phyloP scores from a whole-genome alignment of 371 early-diverging fungal species.

The Parasitella parasitica region DNA sequence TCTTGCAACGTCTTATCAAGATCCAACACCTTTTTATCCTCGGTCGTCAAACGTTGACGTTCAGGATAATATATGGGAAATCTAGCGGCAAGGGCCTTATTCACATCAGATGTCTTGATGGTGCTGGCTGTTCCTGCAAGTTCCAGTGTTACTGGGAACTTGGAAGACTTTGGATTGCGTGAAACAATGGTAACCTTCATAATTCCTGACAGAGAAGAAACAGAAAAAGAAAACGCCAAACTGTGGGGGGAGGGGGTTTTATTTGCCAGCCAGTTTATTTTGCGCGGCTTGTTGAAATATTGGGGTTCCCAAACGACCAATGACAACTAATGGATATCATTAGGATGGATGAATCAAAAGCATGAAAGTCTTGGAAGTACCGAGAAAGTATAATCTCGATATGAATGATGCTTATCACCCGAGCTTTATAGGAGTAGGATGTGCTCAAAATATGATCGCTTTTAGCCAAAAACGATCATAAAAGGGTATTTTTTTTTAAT shows the following conservation, averaged over 20 bases:
- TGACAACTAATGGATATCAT: neutral
- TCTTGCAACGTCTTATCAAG: constrained; percentile 58
- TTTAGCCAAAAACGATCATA: too few relatives aligned
- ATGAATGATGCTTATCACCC: too few relatives aligned
- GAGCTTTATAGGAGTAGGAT: too few relatives aligned
- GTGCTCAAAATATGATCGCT: too few relatives aligned
- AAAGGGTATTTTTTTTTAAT: too few relatives aligned
- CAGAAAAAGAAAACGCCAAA: constrained; percentile 3
- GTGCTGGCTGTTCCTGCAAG: constrained; percentile 43
- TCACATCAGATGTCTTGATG: constrained; percentile 11
- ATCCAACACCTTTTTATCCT: constrained; percentile 55
- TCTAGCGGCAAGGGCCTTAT: constrained; percentile 57
- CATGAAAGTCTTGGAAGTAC: too few relatives aligned
- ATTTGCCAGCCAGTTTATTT: neutral
- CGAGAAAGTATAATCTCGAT: too few relatives aligned
- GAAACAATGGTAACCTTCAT: constrained; percentile 51
- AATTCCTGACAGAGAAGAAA: neutral
- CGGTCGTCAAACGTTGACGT: constrained; percentile 78
- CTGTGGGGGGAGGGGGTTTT: neutral
- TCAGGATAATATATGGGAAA: constrained; percentile 66
- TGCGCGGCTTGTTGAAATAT: neutral
- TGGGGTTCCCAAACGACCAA: neutral
- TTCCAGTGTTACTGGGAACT: constrained; percentile 66
- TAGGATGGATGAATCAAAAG: too few relatives aligned
- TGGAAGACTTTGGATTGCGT: constrained; percentile 43